Evolutionary conservation across 2,329 filamentous ascomycete genomes (phyloP), one percentile per base, ranked within the genome.

Genomic region (Microdochium nivale): DNA sequence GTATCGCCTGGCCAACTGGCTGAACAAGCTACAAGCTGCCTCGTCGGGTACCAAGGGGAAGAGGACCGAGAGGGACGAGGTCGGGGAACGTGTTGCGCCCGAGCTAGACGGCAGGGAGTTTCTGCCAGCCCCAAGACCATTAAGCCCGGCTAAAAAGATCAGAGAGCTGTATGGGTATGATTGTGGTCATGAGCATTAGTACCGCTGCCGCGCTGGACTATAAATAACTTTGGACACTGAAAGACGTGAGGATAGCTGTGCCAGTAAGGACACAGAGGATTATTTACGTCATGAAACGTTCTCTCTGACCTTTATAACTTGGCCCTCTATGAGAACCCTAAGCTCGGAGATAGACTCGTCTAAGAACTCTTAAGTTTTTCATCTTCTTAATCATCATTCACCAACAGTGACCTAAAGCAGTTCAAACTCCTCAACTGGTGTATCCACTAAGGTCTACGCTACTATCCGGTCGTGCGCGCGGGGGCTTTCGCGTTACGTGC

Each of bases 271-370:
- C n/a, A n/a, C n/a, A n/a, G n/a, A n/a, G n/a, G n/a, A n/a, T n/a
- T n/a, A n/a, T n/a, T n/a, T n/a, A n/a, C n/a, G n/a, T n/a, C n/a
- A n/a, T n/a, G n/a, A n/a, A n/a, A n/a, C n/a, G n/a, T n/a, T n/a
- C 30, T 33, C 71, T 0, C 52, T 78, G 47, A 77, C 73, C 0
- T 77, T 75, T 50, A 56, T 73, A 0, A 55, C 69, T 11, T 75
- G 68, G 67, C 59, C 61, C 3, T 70, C 16, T 64, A 60, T 30
- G 52, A 55, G 21, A 51, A 60, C 10, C 59, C 60, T 0, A 33
- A 51, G 0, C 52, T 69, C 23, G 60, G 60, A 23, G 54, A 59
- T 1, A 51, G 49, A 1, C 58, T 74, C 1, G 57, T 65, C 1
- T 48, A 57, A 3, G 67, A 68, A 53, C 54, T 75, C 0, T 58